These are phyloP conservation scores for Eimeria praecox DNA, from an alignment of 169 alveolate genomes.

Conservation along the genomic window DNA sequence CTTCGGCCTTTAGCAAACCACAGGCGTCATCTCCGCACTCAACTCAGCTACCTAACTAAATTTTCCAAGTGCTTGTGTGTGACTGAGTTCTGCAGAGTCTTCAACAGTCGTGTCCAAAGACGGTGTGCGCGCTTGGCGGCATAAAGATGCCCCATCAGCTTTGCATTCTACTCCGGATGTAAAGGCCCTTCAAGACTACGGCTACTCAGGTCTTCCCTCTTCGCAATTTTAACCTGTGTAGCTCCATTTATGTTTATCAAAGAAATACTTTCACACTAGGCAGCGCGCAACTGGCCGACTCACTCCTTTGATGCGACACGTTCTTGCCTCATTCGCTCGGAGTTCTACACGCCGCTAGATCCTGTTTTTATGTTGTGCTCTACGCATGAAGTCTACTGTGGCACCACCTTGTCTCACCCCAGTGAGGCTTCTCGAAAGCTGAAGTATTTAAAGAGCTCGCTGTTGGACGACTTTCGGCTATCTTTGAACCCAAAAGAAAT, in stretches of 20 bases:
- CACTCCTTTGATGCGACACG: not conserved
- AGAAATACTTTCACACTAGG: not conserved
- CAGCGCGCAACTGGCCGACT: not conserved
- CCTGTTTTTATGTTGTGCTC: not conserved
- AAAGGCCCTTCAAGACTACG: slow-evolving; percentile 48
- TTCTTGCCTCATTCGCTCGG: not conserved
- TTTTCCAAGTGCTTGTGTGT: not conserved
- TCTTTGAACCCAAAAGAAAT: slow-evolving; percentile 22
- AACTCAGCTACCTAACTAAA: too few relatives aligned
- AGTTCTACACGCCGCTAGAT: not conserved
- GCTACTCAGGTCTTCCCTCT: slow-evolving; percentile 71
- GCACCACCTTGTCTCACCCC: slow-evolving; percentile 74
- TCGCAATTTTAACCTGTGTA: not conserved
- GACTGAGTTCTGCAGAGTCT: slow-evolving; percentile 20
- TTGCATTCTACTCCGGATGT: slow-evolving; percentile 13
- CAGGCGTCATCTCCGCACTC: not conserved
- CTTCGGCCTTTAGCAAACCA: not conserved
- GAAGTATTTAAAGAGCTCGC: slow-evolving; percentile 62
- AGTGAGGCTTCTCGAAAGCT: slow-evolving; percentile 67
- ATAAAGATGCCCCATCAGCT: slow-evolving; percentile 17
- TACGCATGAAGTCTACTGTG: slow-evolving; percentile 51
- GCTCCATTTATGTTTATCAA: not conserved
- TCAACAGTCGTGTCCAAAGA: slow-evolving; percentile 69
- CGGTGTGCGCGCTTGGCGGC: slow-evolving; percentile 79
- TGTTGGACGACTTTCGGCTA: slow-evolving; percentile 58